phyloP scores from a whole-genome alignment of 305 asterid genomes.

The Plantago rigida region DNA sequence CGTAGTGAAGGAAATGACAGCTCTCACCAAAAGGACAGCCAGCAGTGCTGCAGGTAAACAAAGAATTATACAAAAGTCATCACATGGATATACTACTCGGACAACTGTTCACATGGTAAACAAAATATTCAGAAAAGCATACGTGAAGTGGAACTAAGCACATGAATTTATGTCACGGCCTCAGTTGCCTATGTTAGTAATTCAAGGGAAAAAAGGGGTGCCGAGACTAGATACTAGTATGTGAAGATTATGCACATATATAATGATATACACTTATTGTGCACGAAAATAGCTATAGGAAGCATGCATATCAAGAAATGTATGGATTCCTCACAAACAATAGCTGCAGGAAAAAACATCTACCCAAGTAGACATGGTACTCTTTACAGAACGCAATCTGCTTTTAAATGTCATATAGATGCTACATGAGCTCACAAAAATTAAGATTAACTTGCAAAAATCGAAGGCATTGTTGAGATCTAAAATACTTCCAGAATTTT shows the following conservation, averaged over 20 bases:
- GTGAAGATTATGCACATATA: neutral
- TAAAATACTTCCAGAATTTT: neutral
- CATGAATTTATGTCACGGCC: neutral
- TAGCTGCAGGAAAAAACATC: neutral
- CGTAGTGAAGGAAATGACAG: constrained; percentile 83
- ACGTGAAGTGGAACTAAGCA: neutral
- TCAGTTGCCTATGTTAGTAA: no score
- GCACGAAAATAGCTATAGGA: neutral
- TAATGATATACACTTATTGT: neutral
- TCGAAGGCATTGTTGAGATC: neutral
- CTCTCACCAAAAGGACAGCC: constrained; percentile 90
- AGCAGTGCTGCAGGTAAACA: constrained; percentile 44
- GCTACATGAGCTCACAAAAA: constrained; percentile 2
- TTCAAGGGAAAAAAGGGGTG: neutral
- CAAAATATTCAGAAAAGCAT: neutral
- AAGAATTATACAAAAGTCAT: constrained; percentile 6
- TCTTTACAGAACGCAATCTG: neutral
- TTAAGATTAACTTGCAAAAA: neutral
- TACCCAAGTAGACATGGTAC: neutral
- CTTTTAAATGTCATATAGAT: no score
- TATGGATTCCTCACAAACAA: neutral
- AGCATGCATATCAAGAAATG: neutral
- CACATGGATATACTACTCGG: constrained; percentile 3
- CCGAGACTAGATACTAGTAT: neutral
- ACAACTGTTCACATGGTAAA: neutral